These are phyloP conservation scores for Rostrohypoxylon terebratum DNA, from an alignment of 495 filamentous ascomycete genomes.

Conservation along the genomic window DNA sequence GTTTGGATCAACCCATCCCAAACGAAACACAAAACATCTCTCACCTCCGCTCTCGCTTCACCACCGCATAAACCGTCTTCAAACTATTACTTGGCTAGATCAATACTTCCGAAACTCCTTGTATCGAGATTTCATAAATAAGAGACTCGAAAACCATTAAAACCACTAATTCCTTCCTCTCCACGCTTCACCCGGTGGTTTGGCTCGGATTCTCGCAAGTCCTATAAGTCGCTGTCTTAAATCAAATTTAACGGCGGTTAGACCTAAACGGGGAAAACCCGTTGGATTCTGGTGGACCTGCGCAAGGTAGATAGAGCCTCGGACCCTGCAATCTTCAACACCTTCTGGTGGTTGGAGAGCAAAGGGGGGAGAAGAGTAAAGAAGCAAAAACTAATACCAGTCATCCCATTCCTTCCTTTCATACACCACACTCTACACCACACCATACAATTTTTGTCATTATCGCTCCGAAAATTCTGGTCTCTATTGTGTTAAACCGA, in stretches of 20 bases:
- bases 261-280: slow-evolving; percentile 37
- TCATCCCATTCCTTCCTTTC: slow-evolving; percentile 1
- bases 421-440: not conserved
- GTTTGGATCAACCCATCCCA: slow-evolving; percentile 5
- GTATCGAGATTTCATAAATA: slow-evolving; percentile 11
- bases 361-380: slow-evolving; percentile 19
- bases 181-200: slow-evolving; percentile 19
- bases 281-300: slow-evolving; percentile 33
- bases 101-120: not conserved
- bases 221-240: slow-evolving; percentile 36
- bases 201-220: slow-evolving; percentile 29
- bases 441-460: not conserved
- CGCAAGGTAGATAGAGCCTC: slow-evolving; percentile 21
- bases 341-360: slow-evolving; percentile 18
- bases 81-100: not conserved
- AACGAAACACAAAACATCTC: slow-evolving; percentile 15
- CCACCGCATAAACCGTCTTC: slow-evolving; percentile 8
- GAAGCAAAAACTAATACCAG: slow-evolving; percentile 5
- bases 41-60: not conserved
- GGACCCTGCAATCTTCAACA: slow-evolving; percentile 30
- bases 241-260: slow-evolving; percentile 34
- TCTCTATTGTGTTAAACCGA: slow-evolving; percentile 17
- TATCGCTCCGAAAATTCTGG: slow-evolving; percentile 20
- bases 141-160: not conserved
- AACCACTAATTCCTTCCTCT: not conserved